These are phyloP conservation scores for Candolleomyces eurysporus DNA, from an alignment of 768 basidiomycete species.

Conservation along the genomic window DNA sequence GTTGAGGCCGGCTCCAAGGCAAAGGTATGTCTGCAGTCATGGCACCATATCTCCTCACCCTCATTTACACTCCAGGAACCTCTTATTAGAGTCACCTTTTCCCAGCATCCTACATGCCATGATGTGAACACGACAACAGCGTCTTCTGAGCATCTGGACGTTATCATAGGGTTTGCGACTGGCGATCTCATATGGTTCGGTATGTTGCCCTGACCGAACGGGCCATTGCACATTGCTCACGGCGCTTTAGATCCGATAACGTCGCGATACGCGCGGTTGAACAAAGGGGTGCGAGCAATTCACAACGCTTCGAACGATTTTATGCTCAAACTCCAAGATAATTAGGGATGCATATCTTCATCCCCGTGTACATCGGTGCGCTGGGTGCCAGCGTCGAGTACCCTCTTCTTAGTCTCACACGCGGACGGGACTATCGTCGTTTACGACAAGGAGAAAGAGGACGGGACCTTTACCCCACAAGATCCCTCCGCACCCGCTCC, in stretches of 20 bases:
- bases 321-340: constrained; percentile 3
- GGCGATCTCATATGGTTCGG: constrained; percentile 98
- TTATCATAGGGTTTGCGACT: constrained; percentile 88
- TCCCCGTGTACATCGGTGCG: constrained; percentile 87
- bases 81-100: constrained; percentile 80
- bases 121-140: constrained; percentile 81
- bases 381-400: constrained; percentile 81
- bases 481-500: constrained; percentile 42
- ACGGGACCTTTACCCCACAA: constrained; percentile 69
- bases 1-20: constrained; percentile 80
- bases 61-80: constrained; percentile 60
- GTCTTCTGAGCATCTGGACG: constrained; percentile 74
- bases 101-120: constrained; percentile 87
- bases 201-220: constrained; percentile 29
- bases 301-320: background rate
- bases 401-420: constrained; percentile 83
- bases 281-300: constrained; percentile 63
- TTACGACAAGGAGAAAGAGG: constrained; percentile 90
- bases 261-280: constrained; percentile 80
- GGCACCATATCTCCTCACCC: background rate
- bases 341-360: constrained; percentile 70
- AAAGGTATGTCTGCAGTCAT: constrained; percentile 52
- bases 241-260: constrained; percentile 64
- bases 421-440: constrained; percentile 87
- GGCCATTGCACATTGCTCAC: constrained; percentile 1